Percentiles rank a stretch among this genome's conserved stretches.
These are phyloP conservation scores for Termitomyces sp. DNA, from an alignment of 768 basidiomycete species.

Conservation along the genomic window DNA sequence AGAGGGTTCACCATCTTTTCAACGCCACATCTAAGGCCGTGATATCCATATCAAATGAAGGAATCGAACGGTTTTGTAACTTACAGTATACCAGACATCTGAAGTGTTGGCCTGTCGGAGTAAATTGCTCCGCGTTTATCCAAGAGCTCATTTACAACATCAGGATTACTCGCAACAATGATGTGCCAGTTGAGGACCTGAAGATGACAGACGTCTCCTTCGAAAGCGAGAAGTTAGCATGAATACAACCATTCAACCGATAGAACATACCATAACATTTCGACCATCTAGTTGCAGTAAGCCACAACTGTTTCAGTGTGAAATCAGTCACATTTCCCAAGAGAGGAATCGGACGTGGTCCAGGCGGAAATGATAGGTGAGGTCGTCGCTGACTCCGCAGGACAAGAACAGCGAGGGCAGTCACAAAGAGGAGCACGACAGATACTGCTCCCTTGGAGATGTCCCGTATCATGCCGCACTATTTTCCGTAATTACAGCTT, in stretches of 20 bases:
- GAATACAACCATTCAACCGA: neutral
- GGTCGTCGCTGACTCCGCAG: neutral
- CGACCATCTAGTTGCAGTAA: conserved; percentile 13
- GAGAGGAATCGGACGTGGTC: conserved; percentile 1
- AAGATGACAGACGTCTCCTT: conserved; percentile 20
- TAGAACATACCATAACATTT: neutral
- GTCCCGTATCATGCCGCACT: too few species aligned
- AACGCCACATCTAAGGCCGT: neutral
- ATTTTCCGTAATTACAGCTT: too few species aligned
- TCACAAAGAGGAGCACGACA: neutral
- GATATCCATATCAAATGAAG: neutral
- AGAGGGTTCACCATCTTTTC: neutral
- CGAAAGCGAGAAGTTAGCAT: neutral
- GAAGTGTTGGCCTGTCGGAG: conserved; percentile 21
- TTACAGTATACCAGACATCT: conserved; percentile 11
- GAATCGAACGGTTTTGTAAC: neutral
- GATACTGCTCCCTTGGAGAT: too few species aligned
- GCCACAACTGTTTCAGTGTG: neutral
- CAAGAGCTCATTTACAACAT: conserved; percentile 29
- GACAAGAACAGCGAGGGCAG: neutral
- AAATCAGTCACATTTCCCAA: conserved; percentile 6
- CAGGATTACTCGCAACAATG: conserved; percentile 28
- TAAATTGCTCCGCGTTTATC: conserved; percentile 32
- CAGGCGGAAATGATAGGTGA: neutral
- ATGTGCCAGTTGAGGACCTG: conserved; percentile 20